These are phyloP conservation scores for Bonnemaisonia californica DNA, from an alignment of 31 red algal species.

Conservation along the genomic window DNA sequence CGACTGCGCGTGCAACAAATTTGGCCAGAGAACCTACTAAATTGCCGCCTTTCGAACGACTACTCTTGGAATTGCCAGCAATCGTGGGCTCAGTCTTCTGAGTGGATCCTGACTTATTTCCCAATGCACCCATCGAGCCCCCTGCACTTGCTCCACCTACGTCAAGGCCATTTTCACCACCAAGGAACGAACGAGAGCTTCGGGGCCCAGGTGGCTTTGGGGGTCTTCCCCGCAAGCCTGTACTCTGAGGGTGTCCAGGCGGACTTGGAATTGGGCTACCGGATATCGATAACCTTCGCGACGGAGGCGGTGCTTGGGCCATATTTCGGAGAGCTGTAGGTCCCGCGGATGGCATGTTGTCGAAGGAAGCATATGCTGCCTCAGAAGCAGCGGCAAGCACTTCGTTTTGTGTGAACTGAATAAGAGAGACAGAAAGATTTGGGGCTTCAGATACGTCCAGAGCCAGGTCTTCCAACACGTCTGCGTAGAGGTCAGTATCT, in stretches of 20 bases:
- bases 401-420: conserved; percentile 64
- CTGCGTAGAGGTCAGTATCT: conserved; percentile 79
- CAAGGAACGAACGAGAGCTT: background rate
- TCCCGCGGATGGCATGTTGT: background rate
- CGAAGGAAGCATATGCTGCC: conserved; percentile 44
- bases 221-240: conserved; percentile 13
- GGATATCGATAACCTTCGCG: background rate
- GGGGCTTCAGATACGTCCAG: conserved; percentile 79
- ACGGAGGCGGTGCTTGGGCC: background rate
- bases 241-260: background rate
- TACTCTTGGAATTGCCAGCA: conserved; percentile 15
- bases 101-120: background rate
- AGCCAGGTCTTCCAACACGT: conserved; percentile 79
- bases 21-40: conserved; percentile 50
- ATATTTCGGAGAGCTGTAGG: background rate
- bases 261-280: background rate
- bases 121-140: no score
- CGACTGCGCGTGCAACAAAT: conserved; percentile 63
- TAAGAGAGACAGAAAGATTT: conserved; percentile 46
- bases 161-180: conserved; percentile 2
- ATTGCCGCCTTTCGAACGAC: conserved; percentile 42
- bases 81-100: background rate
- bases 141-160: background rate
- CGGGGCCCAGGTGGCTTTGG: conserved; percentile 7
- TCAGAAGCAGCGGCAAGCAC: conserved; percentile 61